Evolutionary conservation across 1,139 yeast genomes (phyloP).

Genomic region (Suhomyces panamericanus): DNA sequence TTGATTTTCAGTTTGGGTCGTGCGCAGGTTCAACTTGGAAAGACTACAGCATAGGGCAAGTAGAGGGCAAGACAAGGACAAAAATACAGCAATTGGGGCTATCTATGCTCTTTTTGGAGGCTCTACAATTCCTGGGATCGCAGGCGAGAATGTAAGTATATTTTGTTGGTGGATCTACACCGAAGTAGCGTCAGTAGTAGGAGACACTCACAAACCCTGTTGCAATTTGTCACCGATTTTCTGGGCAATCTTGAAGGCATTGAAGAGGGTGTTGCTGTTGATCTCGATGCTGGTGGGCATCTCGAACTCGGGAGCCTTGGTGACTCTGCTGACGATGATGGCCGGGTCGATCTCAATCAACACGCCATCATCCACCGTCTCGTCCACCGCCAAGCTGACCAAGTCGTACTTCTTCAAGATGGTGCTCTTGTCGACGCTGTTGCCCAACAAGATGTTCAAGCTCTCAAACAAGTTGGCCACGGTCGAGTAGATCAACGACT

Average conservation of each 20-base stretch:
- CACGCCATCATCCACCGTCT: slow-evolving; percentile 88
- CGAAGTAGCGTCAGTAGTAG: background rate
- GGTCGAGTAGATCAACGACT: slow-evolving; percentile 74
- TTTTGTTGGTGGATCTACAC: slow-evolving; percentile 1
- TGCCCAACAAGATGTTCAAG: slow-evolving; percentile 70
- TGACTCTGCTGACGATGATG: slow-evolving; percentile 84
- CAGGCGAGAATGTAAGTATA: background rate
- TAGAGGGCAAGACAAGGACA: background rate
- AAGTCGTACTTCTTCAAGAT: slow-evolving; percentile 83
- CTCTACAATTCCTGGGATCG: too few species aligned
- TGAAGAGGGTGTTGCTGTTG: slow-evolving; percentile 82
- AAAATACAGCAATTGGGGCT: too few species aligned
- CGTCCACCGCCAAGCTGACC: slow-evolving; percentile 85
- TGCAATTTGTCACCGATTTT: slow-evolving; percentile 84
- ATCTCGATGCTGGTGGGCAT: slow-evolving; percentile 60
- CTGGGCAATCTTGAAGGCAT: slow-evolving; percentile 89
- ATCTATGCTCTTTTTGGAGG: too few species aligned
- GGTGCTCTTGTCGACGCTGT: slow-evolving; percentile 75
- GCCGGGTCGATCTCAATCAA: slow-evolving; percentile 88
- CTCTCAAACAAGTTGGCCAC: slow-evolving; percentile 80
- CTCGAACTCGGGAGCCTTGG: slow-evolving; percentile 60
- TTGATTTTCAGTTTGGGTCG: slow-evolving; percentile 9
- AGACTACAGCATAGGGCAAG: background rate
- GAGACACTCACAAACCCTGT: slow-evolving; percentile 53
- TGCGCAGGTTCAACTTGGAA: slow-evolving; percentile 1